Conservation (phyloP, 2,329 filamentous ascomycete species). For the Diplodia mutila region DNA sequence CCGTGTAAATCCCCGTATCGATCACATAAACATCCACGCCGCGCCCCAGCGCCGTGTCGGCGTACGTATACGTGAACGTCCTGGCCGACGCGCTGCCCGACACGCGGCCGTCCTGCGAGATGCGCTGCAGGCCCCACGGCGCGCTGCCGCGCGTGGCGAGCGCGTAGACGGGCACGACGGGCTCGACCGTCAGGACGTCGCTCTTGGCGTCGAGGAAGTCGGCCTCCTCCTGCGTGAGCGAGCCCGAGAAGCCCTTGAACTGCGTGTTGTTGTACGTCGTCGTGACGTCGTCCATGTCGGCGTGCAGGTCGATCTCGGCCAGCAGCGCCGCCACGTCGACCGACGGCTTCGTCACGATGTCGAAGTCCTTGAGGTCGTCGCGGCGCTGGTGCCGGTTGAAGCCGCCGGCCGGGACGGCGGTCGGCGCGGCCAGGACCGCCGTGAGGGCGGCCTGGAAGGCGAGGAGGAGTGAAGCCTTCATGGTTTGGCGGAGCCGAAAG, state of each 20-base stretch:
- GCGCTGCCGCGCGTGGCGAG: constrained; percentile 20
- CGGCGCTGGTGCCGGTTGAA: neutral
- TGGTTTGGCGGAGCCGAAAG: too few species aligned
- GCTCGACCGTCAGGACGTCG: constrained; percentile 1
- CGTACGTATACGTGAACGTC: constrained; percentile 22
- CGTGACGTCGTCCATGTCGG: constrained; percentile 11
- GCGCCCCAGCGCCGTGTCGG: constrained; percentile 24
- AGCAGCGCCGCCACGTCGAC: constrained; percentile 2
- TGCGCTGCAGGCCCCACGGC: constrained; percentile 38
- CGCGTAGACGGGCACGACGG: neutral
- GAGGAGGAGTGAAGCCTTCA: constrained; percentile 10
- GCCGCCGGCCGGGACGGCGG: neutral
- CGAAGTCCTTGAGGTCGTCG: constrained; percentile 18
- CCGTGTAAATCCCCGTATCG: constrained; percentile 64
- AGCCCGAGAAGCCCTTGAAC: constrained; percentile 20
- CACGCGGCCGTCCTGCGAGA: constrained; percentile 30
- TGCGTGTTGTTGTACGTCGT: constrained; percentile 23
- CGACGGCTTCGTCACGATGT: neutral
- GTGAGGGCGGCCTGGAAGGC: neutral
- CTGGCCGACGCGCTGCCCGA: neutral
- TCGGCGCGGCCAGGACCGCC: constrained; percentile 12
- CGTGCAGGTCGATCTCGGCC: constrained; percentile 4
- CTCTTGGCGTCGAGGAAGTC: constrained; percentile 5
- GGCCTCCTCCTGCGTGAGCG: constrained; percentile 2
- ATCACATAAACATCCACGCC: constrained; percentile 62